Evolutionary conservation across 1,284 basidiomycete species (phyloP), one percentile per base, ranked within the genome.

Genomic region (Heliocybe sulcata): DNA sequence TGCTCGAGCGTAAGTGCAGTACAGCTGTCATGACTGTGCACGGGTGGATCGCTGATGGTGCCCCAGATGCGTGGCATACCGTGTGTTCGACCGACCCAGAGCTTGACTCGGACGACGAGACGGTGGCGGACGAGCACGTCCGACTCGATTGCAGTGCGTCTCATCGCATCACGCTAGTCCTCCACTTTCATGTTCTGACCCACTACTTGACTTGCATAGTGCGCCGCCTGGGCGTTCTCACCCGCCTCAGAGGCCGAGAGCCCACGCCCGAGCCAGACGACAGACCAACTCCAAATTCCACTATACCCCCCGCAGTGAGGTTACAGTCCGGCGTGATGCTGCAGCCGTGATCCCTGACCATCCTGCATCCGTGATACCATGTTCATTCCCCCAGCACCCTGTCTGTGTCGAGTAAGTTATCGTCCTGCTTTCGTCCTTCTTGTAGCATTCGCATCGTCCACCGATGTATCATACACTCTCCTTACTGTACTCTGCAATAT

Each of bases 61-160:
- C 25, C 51, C 48, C 66, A 90, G 87, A 89, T 56, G 84, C 87
- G 11, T 89, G 85, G 85, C 79, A 86, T 62, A 72, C 81, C 45
- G 75, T 82, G 33, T 76, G 74, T 42, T 79, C 76, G 31, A 76
- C 74, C 35, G 85, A 90, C 61, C 82, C 87, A 10, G 70, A 90
- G 12, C 72, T 72, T 14, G 85, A 88, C 69, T 90, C 87, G 8
- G 87, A 90, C 61, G 82, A 86, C 53, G 87, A 90, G 74, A 25
- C 47, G 14, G 27, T 49, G 53, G 72, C 72, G 55, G 83, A 88
- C 58, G 82, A 86, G 56, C 74, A 85, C 59, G 73, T 78, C 53
- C 75, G 80, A 45, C 63, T 75, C 45, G 87, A 90, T 61, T 87
- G 87, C 62, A 74, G 87, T 86, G 26, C 6, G 51, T 52, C n/a